phyloP scores from a whole-genome alignment of 2,329 filamentous ascomycete species.

The Fusarium armeniacum region DNA sequence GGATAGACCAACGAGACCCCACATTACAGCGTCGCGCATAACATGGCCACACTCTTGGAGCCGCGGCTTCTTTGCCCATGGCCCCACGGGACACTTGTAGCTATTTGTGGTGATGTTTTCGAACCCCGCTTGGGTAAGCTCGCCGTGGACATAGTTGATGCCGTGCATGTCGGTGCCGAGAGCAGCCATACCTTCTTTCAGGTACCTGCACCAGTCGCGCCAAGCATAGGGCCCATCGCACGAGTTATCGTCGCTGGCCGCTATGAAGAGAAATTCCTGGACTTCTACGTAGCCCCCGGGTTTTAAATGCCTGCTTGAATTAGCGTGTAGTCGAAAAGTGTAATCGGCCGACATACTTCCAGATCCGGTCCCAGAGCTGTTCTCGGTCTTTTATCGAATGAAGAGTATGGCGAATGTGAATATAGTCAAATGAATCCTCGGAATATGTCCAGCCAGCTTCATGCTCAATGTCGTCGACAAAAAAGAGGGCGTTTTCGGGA shows the following conservation, averaged over 20 bases:
- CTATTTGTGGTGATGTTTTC: conserved; percentile 56
- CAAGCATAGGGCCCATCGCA: conserved; percentile 61
- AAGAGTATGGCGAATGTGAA: conserved; percentile 64
- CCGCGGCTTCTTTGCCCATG: conserved; percentile 61
- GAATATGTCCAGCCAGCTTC: conserved; percentile 64
- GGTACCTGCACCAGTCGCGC: conserved; percentile 61
- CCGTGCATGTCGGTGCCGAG: conserved; percentile 61
- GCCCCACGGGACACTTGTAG: conserved; percentile 64
- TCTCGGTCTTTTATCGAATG: conserved; percentile 61
- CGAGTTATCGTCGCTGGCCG: conserved; percentile 62
- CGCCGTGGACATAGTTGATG: conserved; percentile 54
- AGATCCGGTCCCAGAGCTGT: conserved; percentile 59
- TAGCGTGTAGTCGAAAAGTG: neutral
- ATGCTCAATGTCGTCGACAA: conserved; percentile 67
- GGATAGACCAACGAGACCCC: conserved; percentile 58
- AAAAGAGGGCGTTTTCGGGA: conserved; percentile 65
- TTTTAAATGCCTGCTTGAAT: conserved; percentile 61
- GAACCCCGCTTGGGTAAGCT: conserved; percentile 61
- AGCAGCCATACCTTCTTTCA: conserved; percentile 58
- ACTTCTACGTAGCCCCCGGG: conserved; percentile 67
- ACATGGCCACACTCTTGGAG: conserved; percentile 63
- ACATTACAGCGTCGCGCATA: conserved; percentile 59
- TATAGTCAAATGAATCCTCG: conserved; percentile 62
- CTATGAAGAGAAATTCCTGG: conserved; percentile 61
- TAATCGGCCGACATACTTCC: conserved; percentile 53